phyloP scores from a whole-genome alignment of 306 rosid genomes.

The Macrotyloma uniflorum region DNA sequence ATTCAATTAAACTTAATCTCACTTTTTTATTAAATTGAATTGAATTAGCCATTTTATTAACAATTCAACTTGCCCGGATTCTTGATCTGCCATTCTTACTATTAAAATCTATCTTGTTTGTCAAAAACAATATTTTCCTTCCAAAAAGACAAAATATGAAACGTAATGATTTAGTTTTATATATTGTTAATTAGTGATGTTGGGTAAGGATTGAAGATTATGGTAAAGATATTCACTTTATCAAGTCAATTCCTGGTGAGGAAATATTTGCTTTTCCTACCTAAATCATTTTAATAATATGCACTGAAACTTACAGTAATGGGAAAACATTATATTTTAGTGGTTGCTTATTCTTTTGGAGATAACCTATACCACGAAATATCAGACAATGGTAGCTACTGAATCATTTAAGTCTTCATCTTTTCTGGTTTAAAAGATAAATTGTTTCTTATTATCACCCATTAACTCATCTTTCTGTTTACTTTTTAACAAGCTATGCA shows the following conservation, averaged over 20 bases:
- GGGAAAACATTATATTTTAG: neutral
- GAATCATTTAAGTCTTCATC: neutral
- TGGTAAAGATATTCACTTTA: neutral
- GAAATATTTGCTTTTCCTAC: neutral
- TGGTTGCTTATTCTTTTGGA: neutral
- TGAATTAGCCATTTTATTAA: too few species aligned
- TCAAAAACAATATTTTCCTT: too few species aligned
- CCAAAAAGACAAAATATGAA: too few species aligned
- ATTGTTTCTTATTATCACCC: neutral
- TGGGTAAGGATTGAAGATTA: neutral
- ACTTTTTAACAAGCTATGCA: neutral
- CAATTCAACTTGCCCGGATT: too few species aligned
- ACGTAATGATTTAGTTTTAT: too few species aligned
- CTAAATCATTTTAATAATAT: neutral
- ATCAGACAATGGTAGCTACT: neutral
- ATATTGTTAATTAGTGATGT: neutral
- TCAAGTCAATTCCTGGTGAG: neutral
- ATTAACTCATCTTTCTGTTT: neutral
- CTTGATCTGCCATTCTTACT: too few species aligned
- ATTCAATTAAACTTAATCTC: too few species aligned
- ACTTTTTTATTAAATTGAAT: too few species aligned
- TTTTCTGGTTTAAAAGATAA: neutral
- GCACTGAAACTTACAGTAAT: neutral
- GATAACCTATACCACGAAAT: neutral
- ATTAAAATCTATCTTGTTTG: too few species aligned